Evolutionary conservation across 495 filamentous ascomycete genomes (phyloP), one percentile per base, ranked within the genome.

Genomic region (Aspergillus wentii): DNA sequence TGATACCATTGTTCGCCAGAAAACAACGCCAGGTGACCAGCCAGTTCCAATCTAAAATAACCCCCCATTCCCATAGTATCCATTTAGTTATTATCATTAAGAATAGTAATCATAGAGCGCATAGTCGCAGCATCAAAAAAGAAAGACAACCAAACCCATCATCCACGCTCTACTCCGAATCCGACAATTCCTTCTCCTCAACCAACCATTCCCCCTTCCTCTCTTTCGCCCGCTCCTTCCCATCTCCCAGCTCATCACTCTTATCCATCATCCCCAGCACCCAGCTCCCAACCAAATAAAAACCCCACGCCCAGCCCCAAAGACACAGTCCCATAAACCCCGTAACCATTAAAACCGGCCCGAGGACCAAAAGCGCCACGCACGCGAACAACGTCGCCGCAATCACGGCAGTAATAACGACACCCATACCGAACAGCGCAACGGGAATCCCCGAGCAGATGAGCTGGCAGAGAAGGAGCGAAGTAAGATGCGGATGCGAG

Each of bases 231-330:
- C 17, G 9, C 23, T 13, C 29, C 29, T 6, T 6, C 15, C 29
- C 10, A 16, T n/a, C 6, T 5, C 29, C 10, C 5, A 7, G 7
- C 6, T 9, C 31, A 5, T 16, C 8, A 17, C 13, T 8, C 8
- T 20, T 21, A 41, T 29, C 30, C 34, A 22, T 8, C 40, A 26
- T 5, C 25, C 33, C 19, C 21, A 25, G 10, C 19, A 69, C 56
- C 66, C 69, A 76, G 42, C 73, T 75, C 21, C 72, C 54, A 28
- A 74, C 59, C 44, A 77, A 56, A 43, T 76, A 85, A 19, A 62
- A 67, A 34, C 62, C 72, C 15, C 80, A 61, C 8, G 64, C 79
- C 75, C 78, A 83, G 2, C 76, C 57, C 79, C 82, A 88, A 38
- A 82, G 43, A 35, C 76, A 69, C 1, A 74, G 57, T 8, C 72